Base-by-base conservation (phyloP, 192 early-diverging fungal species). In the Coemansia pectinata region DNA sequence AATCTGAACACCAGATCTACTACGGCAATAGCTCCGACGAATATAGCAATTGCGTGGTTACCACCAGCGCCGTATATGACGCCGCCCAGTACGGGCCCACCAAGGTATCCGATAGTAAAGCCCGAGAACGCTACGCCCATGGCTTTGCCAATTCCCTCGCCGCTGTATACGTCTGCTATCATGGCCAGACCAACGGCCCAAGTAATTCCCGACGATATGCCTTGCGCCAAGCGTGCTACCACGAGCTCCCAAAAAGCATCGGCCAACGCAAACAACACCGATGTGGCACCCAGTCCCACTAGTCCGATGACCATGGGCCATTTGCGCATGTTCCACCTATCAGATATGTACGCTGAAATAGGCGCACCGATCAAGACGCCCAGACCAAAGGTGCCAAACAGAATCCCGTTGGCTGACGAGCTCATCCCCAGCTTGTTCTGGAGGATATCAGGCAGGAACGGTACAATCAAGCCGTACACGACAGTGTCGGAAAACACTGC, bases 301-400 rank as follows among this genome's bases (percentile, higher is more conserved):
- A 94, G 87, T 12, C 91, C 90, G 34, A 88, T 52, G 62, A 91
- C 85, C 90, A 92, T 94, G 29, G 90, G 91, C 76, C 87, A 86
- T 63, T 88, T 88, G 63, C 92, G 84, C 63, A 90, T 88, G 42
- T 87, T 84, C 66, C 88, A 90, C 40, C 87, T 81, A 69, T 94
- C 92, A 34, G 90, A 91, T 23, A 94, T 65, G 39, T 87, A 87
- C 7, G 89, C 92, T 55, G 89, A 91, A n/a, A 88, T 33, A 1
- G 89, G 89, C 0, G 90, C 88, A 0, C 87, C 80, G 1, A 86
- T 69, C 50, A 94, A 74, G 10, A 92, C 70, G 33, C 91, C 91
- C 27, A 89, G 73, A 9, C 90, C 91, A 71, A 90, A 91, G 67
- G 84, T 87, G 17, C 89, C 90, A 73, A 91, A 90, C 29, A 93